phyloP scores from a whole-genome alignment of 106 monocot species.

The Allium sativum region DNA sequence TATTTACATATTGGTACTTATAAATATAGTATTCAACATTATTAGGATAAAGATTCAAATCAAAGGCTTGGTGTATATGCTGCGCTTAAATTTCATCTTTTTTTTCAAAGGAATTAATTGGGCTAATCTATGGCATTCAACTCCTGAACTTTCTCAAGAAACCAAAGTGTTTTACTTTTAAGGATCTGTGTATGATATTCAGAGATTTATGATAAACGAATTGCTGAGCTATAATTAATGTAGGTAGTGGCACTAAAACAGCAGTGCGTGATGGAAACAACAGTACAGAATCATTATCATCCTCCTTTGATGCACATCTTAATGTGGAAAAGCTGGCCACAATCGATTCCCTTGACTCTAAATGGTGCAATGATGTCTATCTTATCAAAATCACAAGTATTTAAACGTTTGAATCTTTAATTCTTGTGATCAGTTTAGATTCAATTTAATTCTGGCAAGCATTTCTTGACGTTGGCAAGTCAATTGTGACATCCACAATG shows the following conservation, averaged over 20 bases:
- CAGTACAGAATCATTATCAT: slow-evolving; percentile 25
- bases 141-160: too few species aligned
- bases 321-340: slow-evolving; percentile 49
- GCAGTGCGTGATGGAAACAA: slow-evolving; percentile 21
- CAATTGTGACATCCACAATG: slow-evolving; percentile 63
- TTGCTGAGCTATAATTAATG: too few species aligned
- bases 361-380: slow-evolving; percentile 38
- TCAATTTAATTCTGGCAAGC: slow-evolving; percentile 37
- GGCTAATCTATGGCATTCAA: slow-evolving; percentile 26
- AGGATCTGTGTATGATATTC: too few species aligned
- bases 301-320: slow-evolving; percentile 27
- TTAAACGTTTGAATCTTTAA: too few species aligned
- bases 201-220: too few species aligned
- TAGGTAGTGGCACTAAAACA: too few species aligned
- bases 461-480: slow-evolving; percentile 76
- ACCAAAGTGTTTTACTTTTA: too few species aligned
- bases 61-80: slow-evolving; percentile 54
- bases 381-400: too few species aligned
- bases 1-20: not conserved
- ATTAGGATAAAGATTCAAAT: slow-evolving; percentile 55
- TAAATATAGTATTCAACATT: not conserved
- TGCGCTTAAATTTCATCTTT: slow-evolving; percentile 53
- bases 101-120: slow-evolving; percentile 61
- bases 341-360: slow-evolving; percentile 93
- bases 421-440: too few species aligned